phyloP scores from a whole-genome alignment of 805 yeast species.

The Teunomyces gatunensis region DNA sequence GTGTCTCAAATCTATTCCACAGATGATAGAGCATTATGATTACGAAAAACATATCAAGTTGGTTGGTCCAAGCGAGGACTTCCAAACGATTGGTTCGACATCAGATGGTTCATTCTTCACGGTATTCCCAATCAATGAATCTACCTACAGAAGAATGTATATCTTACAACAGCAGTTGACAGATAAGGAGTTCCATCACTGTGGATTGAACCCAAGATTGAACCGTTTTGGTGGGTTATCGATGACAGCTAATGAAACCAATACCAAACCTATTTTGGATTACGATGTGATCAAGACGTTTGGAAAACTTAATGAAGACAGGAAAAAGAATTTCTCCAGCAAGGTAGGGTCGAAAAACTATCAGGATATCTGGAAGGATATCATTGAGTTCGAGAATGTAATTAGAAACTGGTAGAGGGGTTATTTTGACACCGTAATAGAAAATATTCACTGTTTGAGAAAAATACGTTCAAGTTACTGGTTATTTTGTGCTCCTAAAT shows the following conservation, averaged over 20 bases:
- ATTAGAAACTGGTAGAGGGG: conserved; percentile 21
- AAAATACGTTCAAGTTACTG: background rate
- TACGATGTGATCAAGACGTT: conserved; percentile 55
- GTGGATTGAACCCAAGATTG: conserved; percentile 80
- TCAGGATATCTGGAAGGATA: conserved; percentile 65
- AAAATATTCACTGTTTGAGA: background rate
- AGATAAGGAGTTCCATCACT: conserved; percentile 69
- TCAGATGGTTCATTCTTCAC: conserved; percentile 77
- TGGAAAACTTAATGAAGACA: conserved; percentile 54
- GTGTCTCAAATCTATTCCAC: conserved; percentile 47
- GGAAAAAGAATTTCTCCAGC: conserved; percentile 50
- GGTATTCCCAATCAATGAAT: conserved; percentile 72
- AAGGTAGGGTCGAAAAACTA: conserved; percentile 57
- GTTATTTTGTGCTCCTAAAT: background rate
- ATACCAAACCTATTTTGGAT: conserved; percentile 64
- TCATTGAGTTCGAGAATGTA: conserved; percentile 53
- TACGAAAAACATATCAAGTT: conserved; percentile 16
- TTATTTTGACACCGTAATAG: background rate
- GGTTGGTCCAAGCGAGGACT: conserved; percentile 26
- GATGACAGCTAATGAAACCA: conserved; percentile 32
- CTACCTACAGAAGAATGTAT: conserved; percentile 74
- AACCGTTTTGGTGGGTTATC: conserved; percentile 51
- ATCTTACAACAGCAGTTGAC: conserved; percentile 83
- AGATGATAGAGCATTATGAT: conserved; percentile 33
- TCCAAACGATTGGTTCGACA: conserved; percentile 68